A percentile compares a stretch with the other conserved stretches of the same genome.
phyloP scores from a whole-genome alignment of 306 rosid species.

The Chamaecrista fasciculata region DNA sequence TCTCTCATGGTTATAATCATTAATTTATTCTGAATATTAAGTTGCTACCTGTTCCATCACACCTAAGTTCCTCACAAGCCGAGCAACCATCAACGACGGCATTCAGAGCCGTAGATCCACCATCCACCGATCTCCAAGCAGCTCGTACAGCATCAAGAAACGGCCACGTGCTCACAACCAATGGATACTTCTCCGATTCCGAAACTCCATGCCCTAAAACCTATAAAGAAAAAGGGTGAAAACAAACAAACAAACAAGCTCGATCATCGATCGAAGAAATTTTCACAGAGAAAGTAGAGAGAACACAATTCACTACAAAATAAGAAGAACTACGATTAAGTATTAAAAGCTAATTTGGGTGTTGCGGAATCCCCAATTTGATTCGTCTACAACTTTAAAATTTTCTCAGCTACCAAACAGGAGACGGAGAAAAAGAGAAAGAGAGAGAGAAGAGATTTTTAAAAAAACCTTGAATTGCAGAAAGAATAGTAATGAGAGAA shows the following conservation, averaged over 20 bases:
- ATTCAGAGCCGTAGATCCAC: slow-evolving; percentile 77
- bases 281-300: neutral
- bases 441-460: neutral
- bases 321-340: neutral
- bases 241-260: too few species aligned
- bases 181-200: slow-evolving; percentile 47
- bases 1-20: too few species aligned
- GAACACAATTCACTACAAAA: neutral
- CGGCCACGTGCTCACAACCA: slow-evolving; percentile 96
- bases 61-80: slow-evolving; percentile 79
- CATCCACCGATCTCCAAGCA: slow-evolving; percentile 76
- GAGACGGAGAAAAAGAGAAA: neutral
- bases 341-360: slow-evolving; percentile 4
- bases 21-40: too few species aligned
- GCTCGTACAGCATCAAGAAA: slow-evolving; percentile 86
- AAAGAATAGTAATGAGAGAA: slow-evolving; percentile 29
- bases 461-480: slow-evolving; percentile 29
- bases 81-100: slow-evolving; percentile 91
- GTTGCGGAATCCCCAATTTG: neutral
- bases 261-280: neutral
- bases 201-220: slow-evolving; percentile 44
- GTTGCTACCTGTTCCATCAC: slow-evolving; percentile 83
- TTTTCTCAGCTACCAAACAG: neutral
- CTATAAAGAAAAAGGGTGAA: slow-evolving; percentile 31
- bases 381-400: neutral